These are phyloP conservation scores for Apodospora peruviana DNA, from an alignment of 495 filamentous ascomycete species.

Conservation along the genomic window DNA sequence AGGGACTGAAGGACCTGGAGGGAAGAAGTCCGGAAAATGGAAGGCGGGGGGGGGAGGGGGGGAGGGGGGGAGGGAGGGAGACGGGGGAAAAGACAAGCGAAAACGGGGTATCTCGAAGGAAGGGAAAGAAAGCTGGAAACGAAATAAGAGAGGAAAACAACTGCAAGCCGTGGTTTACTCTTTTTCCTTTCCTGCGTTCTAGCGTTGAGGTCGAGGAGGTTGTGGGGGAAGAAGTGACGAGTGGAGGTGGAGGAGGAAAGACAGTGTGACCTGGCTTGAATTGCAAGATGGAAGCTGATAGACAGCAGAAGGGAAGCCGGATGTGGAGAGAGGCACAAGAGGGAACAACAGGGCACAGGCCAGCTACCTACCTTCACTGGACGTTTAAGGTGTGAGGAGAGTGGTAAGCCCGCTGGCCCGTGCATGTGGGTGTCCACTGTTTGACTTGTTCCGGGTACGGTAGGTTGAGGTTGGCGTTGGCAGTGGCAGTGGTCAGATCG, in stretches of 20 bases:
- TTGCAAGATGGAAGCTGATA: constrained; percentile 23
- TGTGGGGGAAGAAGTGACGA: constrained; percentile 33
- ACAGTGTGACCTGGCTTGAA: constrained; percentile 4
- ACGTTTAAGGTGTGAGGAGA: background rate
- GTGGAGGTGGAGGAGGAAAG: constrained; percentile 1
- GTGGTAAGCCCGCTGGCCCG: constrained; percentile 10
- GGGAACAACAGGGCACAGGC: background rate
- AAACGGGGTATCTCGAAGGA: constrained; percentile 23
- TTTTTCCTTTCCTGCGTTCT: constrained; percentile 27
- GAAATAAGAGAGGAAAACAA: background rate
- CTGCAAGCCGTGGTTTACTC: constrained; percentile 27
- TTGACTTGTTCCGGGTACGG: background rate
- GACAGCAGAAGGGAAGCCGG: constrained; percentile 8
- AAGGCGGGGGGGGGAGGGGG: constrained; percentile 14
- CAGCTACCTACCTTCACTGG: no score
- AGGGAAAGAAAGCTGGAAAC: constrained; percentile 10
- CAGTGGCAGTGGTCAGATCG: background rate
- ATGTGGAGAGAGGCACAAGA: constrained; percentile 1
- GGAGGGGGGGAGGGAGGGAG: background rate
- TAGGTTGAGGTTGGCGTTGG: no score
- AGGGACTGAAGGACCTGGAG: constrained; percentile 19
- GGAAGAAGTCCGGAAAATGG: constrained; percentile 3
- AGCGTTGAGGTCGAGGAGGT: constrained; percentile 26
- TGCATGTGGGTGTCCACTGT: background rate
- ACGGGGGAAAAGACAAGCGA: constrained; percentile 16